Conservation (phyloP, 345 rosid species). For the Citrus sp. region DNA sequence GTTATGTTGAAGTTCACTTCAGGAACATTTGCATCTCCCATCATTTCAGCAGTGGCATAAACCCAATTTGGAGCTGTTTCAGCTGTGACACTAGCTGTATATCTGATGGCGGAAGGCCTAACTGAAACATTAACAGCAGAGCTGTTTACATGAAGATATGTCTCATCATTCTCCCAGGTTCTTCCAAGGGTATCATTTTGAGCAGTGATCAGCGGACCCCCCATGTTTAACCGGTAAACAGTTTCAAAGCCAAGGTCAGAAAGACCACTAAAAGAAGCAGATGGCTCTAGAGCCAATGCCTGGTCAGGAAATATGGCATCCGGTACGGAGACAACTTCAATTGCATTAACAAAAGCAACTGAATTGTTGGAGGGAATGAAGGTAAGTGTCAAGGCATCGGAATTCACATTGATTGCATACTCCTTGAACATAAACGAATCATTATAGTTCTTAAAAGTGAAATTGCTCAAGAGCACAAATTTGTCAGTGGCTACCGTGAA, state of each 20-base stretch:
- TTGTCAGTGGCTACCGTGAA: conserved; percentile 68
- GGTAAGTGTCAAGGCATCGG: conserved; percentile 53
- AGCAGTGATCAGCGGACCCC: conserved; percentile 84
- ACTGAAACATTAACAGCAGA: conserved; percentile 69
- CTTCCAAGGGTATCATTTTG: conserved; percentile 92
- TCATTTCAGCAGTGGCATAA: conserved; percentile 83
- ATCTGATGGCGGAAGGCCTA: conserved; percentile 61
- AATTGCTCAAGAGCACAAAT: conserved; percentile 84
- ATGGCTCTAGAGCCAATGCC: conserved; percentile 65
- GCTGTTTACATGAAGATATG: conserved; percentile 80
- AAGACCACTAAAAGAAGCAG: conserved; percentile 57
- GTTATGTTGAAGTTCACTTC: conserved; percentile 73
- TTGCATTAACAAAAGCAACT: conserved; percentile 82
- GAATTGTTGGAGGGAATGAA: conserved; percentile 77
- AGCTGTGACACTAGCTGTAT: conserved; percentile 40
- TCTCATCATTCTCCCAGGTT: conserved; percentile 80
- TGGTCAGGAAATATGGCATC: conserved; percentile 70
- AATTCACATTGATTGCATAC: conserved; percentile 81
- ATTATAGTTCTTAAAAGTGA: conserved; percentile 62
- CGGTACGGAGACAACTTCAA: conserved; percentile 88
- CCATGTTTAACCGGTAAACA: conserved; percentile 86
- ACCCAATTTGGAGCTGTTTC: conserved; percentile 91
- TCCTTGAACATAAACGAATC: conserved; percentile 76
- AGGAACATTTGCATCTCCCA: conserved; percentile 81
- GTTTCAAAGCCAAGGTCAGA: conserved; percentile 75